Percentiles rank a stretch among this genome's conserved stretches.
phyloP scores from a whole-genome alignment of 129 eudicot species.

The Lactuca sativa region DNA sequence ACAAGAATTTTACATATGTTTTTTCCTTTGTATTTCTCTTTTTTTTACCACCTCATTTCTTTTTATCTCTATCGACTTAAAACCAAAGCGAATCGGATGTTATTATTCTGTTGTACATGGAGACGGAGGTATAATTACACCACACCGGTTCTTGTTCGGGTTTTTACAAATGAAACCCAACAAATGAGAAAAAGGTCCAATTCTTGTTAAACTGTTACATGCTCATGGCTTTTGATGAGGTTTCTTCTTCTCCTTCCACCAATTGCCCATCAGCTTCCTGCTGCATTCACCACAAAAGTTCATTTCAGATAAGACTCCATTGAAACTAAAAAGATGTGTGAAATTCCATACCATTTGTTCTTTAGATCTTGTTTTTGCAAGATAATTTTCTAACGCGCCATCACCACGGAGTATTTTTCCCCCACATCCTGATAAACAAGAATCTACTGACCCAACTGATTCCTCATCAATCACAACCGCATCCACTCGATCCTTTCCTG shows the following conservation, averaged over 20 bases:
- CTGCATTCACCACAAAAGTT: constrained; percentile 37
- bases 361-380: constrained; percentile 39
- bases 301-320: neutral
- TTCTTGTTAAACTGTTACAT: constrained; percentile 46
- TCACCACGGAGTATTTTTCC: constrained; percentile 84
- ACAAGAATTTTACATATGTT: constrained; percentile 28
- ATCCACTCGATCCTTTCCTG: constrained; percentile 78
- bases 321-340: neutral
- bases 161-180: constrained; percentile 20
- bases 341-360: constrained; percentile 50
- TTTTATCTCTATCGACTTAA: constrained; percentile 20
- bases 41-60: constrained; percentile 14
- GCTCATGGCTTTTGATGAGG: constrained; percentile 81
- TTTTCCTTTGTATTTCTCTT: constrained; percentile 24
- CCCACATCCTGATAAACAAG: constrained; percentile 50
- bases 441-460: constrained; percentile 58
- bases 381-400: constrained; percentile 71
- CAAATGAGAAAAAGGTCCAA: constrained; percentile 19
- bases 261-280: constrained; percentile 49
- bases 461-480: constrained; percentile 91
- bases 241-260: constrained; percentile 56
- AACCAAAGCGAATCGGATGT: constrained; percentile 33
- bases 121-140: constrained; percentile 37
- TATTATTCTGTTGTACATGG: constrained; percentile 39
- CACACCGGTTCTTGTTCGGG: constrained; percentile 30